These are phyloP conservation scores for Pogostemon cablin DNA, from an alignment of 257 asterid species.

Conservation along the genomic window DNA sequence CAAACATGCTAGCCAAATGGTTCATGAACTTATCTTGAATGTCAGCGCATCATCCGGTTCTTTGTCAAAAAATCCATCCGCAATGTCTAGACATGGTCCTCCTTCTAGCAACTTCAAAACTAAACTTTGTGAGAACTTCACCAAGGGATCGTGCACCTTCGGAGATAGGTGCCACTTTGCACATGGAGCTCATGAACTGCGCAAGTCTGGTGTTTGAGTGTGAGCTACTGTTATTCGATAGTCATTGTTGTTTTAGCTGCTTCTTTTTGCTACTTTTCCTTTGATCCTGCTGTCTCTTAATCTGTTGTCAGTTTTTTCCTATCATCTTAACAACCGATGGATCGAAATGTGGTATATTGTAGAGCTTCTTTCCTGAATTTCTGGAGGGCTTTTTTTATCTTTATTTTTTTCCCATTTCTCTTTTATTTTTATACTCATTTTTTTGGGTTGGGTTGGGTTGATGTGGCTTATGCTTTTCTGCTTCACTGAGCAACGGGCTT, in stretches of 20 bases:
- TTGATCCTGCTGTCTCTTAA: constrained; percentile 20
- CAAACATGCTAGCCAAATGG: constrained; percentile 83
- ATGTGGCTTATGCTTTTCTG: no score
- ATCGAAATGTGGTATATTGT: constrained; percentile 9
- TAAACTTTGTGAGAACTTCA: constrained; percentile 69
- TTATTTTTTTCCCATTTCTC: no score
- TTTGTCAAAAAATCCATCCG: constrained; percentile 36
- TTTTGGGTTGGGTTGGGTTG: no score
- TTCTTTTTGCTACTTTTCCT: background rate
- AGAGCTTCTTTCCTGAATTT: background rate
- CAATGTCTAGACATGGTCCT: constrained; percentile 38
- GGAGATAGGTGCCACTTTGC: constrained; percentile 88
- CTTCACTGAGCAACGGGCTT: no score
- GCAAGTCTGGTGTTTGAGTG: constrained; percentile 45
- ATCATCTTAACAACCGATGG: background rate
- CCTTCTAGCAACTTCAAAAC: constrained; percentile 61
- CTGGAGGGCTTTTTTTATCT: no score
- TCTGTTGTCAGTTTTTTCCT: constrained; percentile 13
- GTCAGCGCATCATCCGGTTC: constrained; percentile 47
- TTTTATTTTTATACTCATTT: no score
- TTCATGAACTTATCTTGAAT: constrained; percentile 63
- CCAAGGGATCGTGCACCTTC: constrained; percentile 67
- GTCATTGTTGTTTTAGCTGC: background rate
- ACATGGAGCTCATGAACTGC: constrained; percentile 76
- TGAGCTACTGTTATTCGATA: background rate